These are phyloP conservation scores for Persicaria maculosa DNA, from an alignment of 148 eudicot genomes.

Conservation along the genomic window DNA sequence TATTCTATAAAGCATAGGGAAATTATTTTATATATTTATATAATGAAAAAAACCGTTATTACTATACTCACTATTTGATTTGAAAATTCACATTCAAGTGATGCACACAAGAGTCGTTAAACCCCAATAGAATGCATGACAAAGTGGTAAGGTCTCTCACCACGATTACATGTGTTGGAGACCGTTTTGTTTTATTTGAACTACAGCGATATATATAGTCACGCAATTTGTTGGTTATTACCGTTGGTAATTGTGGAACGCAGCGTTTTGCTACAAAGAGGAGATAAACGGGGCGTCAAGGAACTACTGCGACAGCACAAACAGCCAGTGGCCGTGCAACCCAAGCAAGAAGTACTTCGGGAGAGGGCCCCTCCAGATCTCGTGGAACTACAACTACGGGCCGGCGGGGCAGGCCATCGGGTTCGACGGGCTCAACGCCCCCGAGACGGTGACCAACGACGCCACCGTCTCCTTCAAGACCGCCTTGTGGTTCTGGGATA, in stretches of 20 bases:
- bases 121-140: too few species aligned
- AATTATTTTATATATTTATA: too few species aligned
- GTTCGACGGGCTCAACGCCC: slow-evolving; percentile 37
- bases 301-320: slow-evolving; percentile 35
- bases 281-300: slow-evolving; percentile 36
- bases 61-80: too few species aligned
- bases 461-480: slow-evolving; percentile 26
- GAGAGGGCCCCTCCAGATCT: slow-evolving; percentile 33
- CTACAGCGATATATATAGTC: too few species aligned
- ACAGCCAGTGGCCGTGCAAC: slow-evolving; percentile 30
- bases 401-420: slow-evolving; percentile 38
- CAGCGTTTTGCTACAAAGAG: slow-evolving; percentile 50
- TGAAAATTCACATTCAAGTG: too few species aligned
- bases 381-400: slow-evolving; percentile 48
- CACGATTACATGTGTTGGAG: too few species aligned
- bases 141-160: too few species aligned
- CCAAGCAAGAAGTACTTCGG: slow-evolving; percentile 30
- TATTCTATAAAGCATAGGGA: too few species aligned
- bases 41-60: too few species aligned
- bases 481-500: slow-evolving; percentile 45
- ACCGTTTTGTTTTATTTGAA: not conserved
- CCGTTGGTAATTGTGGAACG: not conserved
- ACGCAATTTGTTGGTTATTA: not conserved
- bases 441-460: slow-evolving; percentile 31
- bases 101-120: too few species aligned